Base-by-base conservation (phyloP, 805 yeast species). In the Metschnikowia baotianmanensis region DNA sequence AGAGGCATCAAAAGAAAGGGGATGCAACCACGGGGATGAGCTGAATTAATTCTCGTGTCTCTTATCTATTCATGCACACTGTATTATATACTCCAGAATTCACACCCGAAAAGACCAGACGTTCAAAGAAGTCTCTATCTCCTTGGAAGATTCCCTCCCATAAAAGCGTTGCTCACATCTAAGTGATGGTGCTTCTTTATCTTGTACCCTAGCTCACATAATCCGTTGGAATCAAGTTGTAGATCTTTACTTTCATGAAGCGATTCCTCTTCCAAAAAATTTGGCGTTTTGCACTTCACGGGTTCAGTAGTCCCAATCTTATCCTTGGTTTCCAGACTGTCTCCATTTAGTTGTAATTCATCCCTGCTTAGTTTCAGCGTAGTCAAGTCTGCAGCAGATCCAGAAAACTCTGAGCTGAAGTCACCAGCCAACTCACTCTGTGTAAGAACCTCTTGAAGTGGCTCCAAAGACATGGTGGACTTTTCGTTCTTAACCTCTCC, bases 141-240 rank as follows among this genome's bases (percentile, higher is more conserved):
- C 24, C 50, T 43, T 31, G 59, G 41, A 12, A 56, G 38, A 6
- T 55, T 38, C 2, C 70, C 68, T 6, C 61, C 53, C 23, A 62
- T 53, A 1, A 60, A 58, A 10, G 57, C 62, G 34, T 59, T 60
- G 46, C 69, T 62, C 5, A 67, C 53, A 16, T 66, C 74, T 34
- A 60, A 47, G 45, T 70, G 75, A 48, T 67, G 71, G 43, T 70
- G 75, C 51, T 62, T 69, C 41, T 56, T 67, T 31, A 70, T 58
- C 50, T 57, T 63, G 46, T 69, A 70, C 4, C 75, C 75, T 38
- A 69, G 57, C 12, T 69, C 69, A 44, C 74, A 69, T 26, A 48
- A 31, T 2, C 72, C 71, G 36, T 48, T 51, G n/a, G 53, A 23
- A 20, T 54, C 60, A 21, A 58, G 24, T 35, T 45, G 51, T 39